Conservation (phyloP, 305 asterid genomes). For the Striga hermonthica region DNA sequence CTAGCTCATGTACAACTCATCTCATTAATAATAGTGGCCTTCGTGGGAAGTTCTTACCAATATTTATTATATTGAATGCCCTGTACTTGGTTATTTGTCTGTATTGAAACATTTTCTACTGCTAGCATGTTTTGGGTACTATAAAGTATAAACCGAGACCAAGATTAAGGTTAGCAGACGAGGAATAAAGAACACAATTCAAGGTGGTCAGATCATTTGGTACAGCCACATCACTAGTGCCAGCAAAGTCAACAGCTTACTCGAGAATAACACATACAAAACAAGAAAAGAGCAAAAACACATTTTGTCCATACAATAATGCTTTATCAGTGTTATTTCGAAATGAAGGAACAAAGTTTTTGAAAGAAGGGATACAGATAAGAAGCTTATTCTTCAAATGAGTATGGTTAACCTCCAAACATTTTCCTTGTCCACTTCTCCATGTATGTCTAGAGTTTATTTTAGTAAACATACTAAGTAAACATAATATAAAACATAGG, state of each 20-base stretch:
- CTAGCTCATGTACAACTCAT: constrained; percentile 8
- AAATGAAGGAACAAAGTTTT: background rate
- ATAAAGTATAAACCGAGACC: background rate
- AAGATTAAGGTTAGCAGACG: background rate
- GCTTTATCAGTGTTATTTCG: background rate
- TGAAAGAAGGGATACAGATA: background rate
- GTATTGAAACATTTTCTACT: background rate
- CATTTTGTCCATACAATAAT: background rate
- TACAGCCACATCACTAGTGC: background rate
- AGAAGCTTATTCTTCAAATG: constrained; percentile 4
- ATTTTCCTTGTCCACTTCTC: constrained; percentile 8
- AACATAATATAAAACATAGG: background rate
- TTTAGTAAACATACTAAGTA: constrained; percentile 17
- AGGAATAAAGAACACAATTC: background rate
- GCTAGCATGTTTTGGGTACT: background rate
- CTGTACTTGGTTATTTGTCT: background rate
- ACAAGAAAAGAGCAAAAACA: background rate
- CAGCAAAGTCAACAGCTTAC: constrained; percentile 2
- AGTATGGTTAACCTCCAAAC: constrained; percentile 1
- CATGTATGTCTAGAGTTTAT: constrained; percentile 7
- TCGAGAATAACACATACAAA: background rate
- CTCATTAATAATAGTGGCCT: background rate
- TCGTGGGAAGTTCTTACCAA: background rate
- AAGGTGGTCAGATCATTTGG: background rate
- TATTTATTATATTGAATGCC: background rate